Conservation (phyloP, 176 grass and related monocot species). For the Chrysopogon serrulatus region DNA sequence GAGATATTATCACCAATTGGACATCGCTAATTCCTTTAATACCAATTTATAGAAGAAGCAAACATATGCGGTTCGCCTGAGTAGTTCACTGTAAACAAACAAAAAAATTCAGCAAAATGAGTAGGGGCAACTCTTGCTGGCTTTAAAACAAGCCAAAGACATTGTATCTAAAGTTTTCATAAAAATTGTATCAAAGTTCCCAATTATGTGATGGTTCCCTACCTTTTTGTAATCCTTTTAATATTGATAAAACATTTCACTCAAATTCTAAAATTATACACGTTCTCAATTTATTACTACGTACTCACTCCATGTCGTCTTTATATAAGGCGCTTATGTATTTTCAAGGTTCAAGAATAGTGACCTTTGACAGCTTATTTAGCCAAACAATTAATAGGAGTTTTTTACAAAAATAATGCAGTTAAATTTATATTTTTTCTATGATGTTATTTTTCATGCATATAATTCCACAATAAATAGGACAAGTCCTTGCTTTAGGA, state of each 20-base stretch:
- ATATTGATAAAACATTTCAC: too few relatives aligned
- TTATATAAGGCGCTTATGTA: not conserved
- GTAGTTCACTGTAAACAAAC: conserved; percentile 42
- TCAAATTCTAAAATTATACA: not conserved
- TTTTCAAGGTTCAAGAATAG: not conserved
- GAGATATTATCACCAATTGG: conserved; percentile 43
- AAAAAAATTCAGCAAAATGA: not conserved
- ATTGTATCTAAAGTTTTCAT: not conserved
- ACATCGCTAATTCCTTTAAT: conserved; percentile 72
- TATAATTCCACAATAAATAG: not conserved
- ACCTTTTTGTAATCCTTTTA: too few relatives aligned
- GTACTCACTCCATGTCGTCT: not conserved
- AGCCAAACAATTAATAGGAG: not conserved
- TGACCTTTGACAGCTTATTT: not conserved
- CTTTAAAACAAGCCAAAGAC: too few relatives aligned
- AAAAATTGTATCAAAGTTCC: not conserved
- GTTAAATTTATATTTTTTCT: not conserved
- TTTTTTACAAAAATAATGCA: not conserved
- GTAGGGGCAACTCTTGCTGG: too few relatives aligned
- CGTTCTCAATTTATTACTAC: not conserved
- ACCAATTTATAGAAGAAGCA: conserved; percentile 77
- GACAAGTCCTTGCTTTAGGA: too few relatives aligned
- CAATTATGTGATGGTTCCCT: not conserved
- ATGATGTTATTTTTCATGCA: too few relatives aligned
- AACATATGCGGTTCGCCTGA: conserved; percentile 50